Evolutionary conservation across 306 rosid species (phyloP).

Genomic region (Coriaria nepalensis): DNA sequence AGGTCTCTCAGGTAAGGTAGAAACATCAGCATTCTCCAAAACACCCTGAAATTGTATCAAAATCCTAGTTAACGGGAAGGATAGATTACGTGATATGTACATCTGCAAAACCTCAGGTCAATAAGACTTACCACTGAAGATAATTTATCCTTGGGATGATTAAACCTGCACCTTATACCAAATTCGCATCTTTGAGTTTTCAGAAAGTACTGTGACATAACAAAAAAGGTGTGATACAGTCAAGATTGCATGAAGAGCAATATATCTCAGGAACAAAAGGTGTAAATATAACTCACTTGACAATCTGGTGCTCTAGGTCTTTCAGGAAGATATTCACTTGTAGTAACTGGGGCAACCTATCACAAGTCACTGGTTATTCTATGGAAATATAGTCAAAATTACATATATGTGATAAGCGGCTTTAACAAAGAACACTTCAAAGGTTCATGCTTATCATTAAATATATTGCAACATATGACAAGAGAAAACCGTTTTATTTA

Average conservation of each 20-base stretch:
- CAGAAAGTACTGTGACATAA: conserved; percentile 55
- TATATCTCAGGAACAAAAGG: neutral
- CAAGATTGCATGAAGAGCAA: conserved; percentile 9
- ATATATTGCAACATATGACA: no score
- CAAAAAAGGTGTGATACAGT: conserved; percentile 15
- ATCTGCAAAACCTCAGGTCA: conserved; percentile 7
- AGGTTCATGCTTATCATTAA: no score
- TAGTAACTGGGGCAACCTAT: conserved; percentile 54
- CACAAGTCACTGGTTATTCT: neutral
- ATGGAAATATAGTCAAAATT: neutral
- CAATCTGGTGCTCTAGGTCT: conserved; percentile 87
- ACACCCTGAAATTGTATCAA: conserved; percentile 27
- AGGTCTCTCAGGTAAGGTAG: conserved; percentile 79
- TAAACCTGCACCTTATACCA: conserved; percentile 84
- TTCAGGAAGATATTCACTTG: conserved; percentile 69
- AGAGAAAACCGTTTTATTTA: no score
- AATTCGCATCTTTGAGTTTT: conserved; percentile 94
- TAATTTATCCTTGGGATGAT: conserved; percentile 60
- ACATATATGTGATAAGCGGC: no score
- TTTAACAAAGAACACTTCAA: no score
- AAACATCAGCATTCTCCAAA: conserved; percentile 43
- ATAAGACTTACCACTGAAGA: conserved; percentile 19
- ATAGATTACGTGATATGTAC: neutral
- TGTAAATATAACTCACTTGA: conserved; percentile 53
- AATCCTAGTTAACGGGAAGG: no score